These are phyloP conservation scores for Quercus aquifolioides DNA, from an alignment of 306 rosid genomes.

Conservation along the genomic window DNA sequence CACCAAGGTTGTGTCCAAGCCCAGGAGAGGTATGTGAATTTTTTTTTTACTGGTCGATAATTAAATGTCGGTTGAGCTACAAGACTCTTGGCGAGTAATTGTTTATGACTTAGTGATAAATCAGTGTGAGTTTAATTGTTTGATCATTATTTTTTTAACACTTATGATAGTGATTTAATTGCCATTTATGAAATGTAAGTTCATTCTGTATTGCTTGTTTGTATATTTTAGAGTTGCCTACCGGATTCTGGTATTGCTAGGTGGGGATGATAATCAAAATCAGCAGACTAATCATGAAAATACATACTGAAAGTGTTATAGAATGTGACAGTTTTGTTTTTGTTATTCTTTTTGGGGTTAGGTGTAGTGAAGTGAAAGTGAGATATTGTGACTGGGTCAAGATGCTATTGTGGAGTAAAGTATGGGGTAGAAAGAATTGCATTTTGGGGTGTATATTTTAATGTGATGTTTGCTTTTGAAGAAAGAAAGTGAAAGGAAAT, in stretches of 20 bases:
- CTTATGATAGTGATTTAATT: slow-evolving; percentile 19
- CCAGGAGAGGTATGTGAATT: slow-evolving; percentile 68
- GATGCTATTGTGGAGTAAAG: slow-evolving; percentile 7
- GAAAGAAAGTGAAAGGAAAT: background rate
- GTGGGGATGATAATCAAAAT: too few species aligned
- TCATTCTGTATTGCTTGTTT: background rate
- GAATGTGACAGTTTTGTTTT: too few species aligned
- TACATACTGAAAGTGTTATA: too few species aligned
- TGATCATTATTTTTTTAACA: background rate
- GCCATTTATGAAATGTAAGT: slow-evolving; percentile 9
- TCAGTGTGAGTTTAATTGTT: too few species aligned
- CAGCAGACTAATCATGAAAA: too few species aligned
- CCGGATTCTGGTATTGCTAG: too few species aligned
- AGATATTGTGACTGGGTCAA: slow-evolving; percentile 8
- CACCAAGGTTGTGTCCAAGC: slow-evolving; percentile 52
- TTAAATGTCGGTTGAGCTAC: background rate
- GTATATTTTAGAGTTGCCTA: too few species aligned
- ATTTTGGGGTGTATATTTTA: background rate
- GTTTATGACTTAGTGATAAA: too few species aligned
- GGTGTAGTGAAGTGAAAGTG: slow-evolving; percentile 7
- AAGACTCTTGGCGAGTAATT: background rate
- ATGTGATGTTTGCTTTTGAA: slow-evolving; percentile 21
- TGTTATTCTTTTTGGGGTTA: background rate
- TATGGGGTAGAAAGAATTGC: background rate
- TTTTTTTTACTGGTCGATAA: background rate